Evolutionary conservation across 192 early-diverging fungal species (phyloP).

Genomic region (Cetraspora pellucida): DNA sequence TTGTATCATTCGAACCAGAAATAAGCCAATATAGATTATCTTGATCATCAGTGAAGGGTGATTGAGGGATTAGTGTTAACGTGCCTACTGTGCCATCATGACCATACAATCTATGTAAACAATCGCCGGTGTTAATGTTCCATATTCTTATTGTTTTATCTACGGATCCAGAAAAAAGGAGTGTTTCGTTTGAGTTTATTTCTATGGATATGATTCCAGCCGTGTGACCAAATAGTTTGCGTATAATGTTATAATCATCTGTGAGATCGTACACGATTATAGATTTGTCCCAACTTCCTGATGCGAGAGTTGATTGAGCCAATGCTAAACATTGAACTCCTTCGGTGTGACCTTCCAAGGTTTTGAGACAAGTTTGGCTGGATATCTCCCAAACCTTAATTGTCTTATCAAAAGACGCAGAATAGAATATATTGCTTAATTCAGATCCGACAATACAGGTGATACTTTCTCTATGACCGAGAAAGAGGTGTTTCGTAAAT

Average conservation of each 20-base stretch:
- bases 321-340: constrained; percentile 12
- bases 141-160: constrained; percentile 23
- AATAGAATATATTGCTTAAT: constrained; percentile 4
- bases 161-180: constrained; percentile 18
- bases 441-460: constrained; percentile 10
- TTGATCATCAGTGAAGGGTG: neutral
- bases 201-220: constrained; percentile 19
- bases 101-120: constrained; percentile 7
- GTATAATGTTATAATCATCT: constrained; percentile 5
- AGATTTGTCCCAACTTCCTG: constrained; percentile 22
- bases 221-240: constrained; percentile 1
- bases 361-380: neutral
- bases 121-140: neutral
- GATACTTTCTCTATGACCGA: constrained; percentile 2
- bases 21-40: constrained; percentile 11
- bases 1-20: constrained; percentile 17
- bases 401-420: constrained; percentile 17
- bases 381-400: constrained; percentile 17
- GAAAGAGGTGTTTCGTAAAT: neutral
- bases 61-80: constrained; percentile 8
- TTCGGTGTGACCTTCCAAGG: neutral
- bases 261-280: constrained; percentile 8
- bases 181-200: constrained; percentile 1
- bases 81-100: constrained; percentile 17
- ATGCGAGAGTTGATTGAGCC: neutral